Percentiles rank a stretch among this genome's conserved stretches.
Conservation (phyloP, 306 rosid species). For the Vigna hirtella region DNA sequence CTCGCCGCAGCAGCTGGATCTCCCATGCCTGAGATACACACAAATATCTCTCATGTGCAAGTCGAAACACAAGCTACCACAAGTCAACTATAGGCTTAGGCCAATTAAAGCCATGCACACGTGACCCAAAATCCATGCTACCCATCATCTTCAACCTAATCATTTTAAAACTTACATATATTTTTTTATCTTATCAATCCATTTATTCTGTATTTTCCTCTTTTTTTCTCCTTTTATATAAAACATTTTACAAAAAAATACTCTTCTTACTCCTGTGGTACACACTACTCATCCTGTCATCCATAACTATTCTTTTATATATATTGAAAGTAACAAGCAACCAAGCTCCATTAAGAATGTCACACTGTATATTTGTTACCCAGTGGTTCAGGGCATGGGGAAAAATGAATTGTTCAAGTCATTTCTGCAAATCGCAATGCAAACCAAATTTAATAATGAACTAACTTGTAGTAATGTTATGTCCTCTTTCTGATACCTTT, state of each 20-base stretch:
- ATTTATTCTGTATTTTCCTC: too few species aligned
- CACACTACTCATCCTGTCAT: not conserved
- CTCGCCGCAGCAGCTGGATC: slow-evolving; percentile 50
- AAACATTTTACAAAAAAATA: too few species aligned
- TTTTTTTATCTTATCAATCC: too few species aligned
- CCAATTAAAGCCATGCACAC: slow-evolving; percentile 79
- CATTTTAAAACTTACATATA: too few species aligned
- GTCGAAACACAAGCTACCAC: not conserved
- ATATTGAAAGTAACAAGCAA: not conserved
- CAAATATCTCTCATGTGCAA: slow-evolving; percentile 32
- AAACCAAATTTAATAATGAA: slow-evolving; percentile 1
- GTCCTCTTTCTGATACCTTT: not conserved
- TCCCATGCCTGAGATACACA: slow-evolving; percentile 57
- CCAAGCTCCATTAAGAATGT: not conserved
- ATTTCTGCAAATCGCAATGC: slow-evolving; percentile 26
- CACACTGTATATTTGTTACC: not conserved
- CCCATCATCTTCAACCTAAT: not conserved
- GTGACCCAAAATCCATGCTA: slow-evolving; percentile 41
- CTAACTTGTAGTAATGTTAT: not conserved
- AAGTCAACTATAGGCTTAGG: slow-evolving; percentile 18
- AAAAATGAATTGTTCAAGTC: not conserved
- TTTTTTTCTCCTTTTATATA: too few species aligned
- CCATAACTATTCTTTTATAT: not conserved
- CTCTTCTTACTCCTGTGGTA: not conserved
- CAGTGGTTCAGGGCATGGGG: not conserved